phyloP scores from a whole-genome alignment of 2,329 filamentous ascomycete species.

The Cryoendolithus antarcticus region DNA sequence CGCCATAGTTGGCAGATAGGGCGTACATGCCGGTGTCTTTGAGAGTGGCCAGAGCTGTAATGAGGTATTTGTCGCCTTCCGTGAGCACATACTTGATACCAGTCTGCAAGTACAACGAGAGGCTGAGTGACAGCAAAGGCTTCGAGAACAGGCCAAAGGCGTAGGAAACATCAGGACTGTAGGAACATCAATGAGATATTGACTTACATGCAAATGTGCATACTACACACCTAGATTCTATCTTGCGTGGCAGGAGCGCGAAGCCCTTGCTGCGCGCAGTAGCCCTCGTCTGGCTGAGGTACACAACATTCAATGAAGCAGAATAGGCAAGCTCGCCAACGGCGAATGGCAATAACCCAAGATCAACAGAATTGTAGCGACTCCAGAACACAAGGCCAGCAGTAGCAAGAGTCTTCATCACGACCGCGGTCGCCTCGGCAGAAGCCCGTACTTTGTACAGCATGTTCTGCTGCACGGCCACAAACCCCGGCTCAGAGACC shows the following conservation, averaged over 20 bases:
- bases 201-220: constrained; percentile 8
- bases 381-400: constrained; percentile 59
- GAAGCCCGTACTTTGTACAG: constrained; percentile 67
- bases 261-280: constrained; percentile 50
- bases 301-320: constrained; percentile 55
- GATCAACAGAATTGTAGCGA: constrained; percentile 36
- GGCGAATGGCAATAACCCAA: constrained; percentile 80
- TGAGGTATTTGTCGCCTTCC: constrained; percentile 83
- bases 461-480: constrained; percentile 70
- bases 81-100: constrained; percentile 86
- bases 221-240: constrained; percentile 31
- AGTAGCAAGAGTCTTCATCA: constrained; percentile 63
- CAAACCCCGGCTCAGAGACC: constrained; percentile 76
- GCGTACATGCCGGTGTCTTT: constrained; percentile 83
- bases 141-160: constrained; percentile 52
- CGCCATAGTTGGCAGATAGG: constrained; percentile 83
- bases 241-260: constrained; percentile 47
- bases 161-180: constrained; percentile 31
- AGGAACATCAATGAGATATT: constrained; percentile 11
- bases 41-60: constrained; percentile 64
- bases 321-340: constrained; percentile 75
- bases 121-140: constrained; percentile 58
- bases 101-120: constrained; percentile 79
- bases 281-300: constrained; percentile 48
- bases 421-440: constrained; percentile 72